A percentile compares a stretch with the other conserved stretches of the same genome.
phyloP scores from a whole-genome alignment of 306 rosid genomes.

The Delonix regia region DNA sequence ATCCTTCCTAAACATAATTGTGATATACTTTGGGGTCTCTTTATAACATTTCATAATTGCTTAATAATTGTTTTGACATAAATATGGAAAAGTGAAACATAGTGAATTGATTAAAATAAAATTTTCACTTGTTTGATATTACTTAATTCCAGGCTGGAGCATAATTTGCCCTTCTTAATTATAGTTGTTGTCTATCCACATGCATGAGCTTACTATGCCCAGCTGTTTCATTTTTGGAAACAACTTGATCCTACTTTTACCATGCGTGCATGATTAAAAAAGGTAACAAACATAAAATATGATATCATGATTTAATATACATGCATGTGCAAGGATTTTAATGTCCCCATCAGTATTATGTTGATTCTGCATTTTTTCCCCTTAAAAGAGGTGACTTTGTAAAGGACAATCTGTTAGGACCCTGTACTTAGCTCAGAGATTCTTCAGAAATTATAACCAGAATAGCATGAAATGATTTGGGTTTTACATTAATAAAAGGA shows the following conservation, averaged over 20 bases:
- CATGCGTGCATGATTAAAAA: background rate
- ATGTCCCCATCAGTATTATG: background rate
- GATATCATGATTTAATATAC: background rate
- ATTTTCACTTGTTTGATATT: background rate
- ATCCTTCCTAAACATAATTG: background rate
- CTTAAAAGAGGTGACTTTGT: too few species aligned
- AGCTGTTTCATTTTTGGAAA: background rate
- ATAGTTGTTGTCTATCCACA: background rate
- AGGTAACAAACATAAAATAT: background rate
- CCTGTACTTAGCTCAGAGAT: too few species aligned
- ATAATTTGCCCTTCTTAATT: background rate
- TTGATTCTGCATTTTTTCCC: background rate
- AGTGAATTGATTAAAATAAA: background rate
- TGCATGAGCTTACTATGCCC: background rate
- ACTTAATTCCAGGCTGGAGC: background rate
- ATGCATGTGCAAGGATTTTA: background rate
- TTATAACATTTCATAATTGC: constrained; percentile 6
- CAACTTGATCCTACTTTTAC: background rate
- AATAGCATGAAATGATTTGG: too few species aligned
- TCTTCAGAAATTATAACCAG: too few species aligned
- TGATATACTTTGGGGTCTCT: background rate
- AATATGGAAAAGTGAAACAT: background rate
- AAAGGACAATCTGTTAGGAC: too few species aligned
- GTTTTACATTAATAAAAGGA: too few species aligned
- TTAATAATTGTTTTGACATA: constrained; percentile 10